Percentiles rank a stretch among this genome's conserved stretches.
Conservation (phyloP, 768 basidiomycete genomes). For the Cystofilobasidium capitatum region DNA sequence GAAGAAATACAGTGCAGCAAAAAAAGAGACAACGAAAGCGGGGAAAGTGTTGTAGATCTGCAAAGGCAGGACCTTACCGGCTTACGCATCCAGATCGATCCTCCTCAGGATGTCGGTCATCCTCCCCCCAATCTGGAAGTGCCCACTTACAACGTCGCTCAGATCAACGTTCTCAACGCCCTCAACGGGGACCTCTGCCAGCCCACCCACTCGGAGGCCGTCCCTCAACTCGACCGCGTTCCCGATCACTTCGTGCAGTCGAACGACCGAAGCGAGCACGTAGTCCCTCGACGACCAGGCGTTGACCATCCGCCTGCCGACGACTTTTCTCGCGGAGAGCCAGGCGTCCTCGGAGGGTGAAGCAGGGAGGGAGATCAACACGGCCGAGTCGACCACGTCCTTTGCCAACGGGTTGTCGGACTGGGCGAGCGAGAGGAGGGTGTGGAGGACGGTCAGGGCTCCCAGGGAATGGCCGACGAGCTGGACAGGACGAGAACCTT, state of each 20-base stretch:
- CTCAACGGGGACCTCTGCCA: constrained; percentile 35
- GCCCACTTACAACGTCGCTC: constrained; percentile 31
- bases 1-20: background rate
- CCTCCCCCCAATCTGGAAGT: constrained; percentile 11
- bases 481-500: constrained; percentile 44
- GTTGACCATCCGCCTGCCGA: constrained; percentile 40
- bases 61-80: too few relatives aligned
- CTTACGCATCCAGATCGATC: constrained; percentile 19
- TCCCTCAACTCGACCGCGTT: constrained; percentile 35
- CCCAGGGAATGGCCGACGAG: constrained; percentile 45
- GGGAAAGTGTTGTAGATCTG: background rate
- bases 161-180: constrained; percentile 41
- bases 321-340: constrained; percentile 37
- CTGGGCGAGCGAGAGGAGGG: constrained; percentile 38
- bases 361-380: constrained; percentile 42
- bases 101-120: constrained; percentile 15
- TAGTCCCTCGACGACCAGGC: constrained; percentile 40
- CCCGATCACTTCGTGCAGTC: constrained; percentile 42
- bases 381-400: constrained; percentile 42
- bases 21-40: background rate
- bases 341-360: constrained; percentile 41
- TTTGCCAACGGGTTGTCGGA: constrained; percentile 27
- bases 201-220: constrained; percentile 37
- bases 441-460: constrained; percentile 40
- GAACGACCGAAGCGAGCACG: constrained; percentile 41